These are phyloP conservation scores for Coemansia sp. DNA, from an alignment of 192 early-diverging fungal species.

Conservation along the genomic window DNA sequence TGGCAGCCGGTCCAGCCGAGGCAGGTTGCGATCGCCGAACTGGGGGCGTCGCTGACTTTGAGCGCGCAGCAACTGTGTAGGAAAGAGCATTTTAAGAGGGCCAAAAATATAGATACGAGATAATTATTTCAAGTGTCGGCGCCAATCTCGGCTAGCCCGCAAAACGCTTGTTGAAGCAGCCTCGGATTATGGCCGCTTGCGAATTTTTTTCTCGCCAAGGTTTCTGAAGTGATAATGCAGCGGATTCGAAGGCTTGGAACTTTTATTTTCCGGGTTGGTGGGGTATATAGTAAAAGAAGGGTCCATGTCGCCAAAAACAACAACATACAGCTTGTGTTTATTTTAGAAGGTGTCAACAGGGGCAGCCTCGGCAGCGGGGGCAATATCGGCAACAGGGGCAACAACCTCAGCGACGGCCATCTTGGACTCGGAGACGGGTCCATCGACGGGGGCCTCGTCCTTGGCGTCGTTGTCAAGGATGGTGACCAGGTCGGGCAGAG, in stretches of 20 bases:
- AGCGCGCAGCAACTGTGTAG: conserved; percentile 28
- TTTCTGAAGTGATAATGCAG: too few relatives aligned
- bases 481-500: conserved; percentile 93
- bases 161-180: conserved; percentile 2
- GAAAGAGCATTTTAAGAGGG: conserved; percentile 18
- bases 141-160: background rate
- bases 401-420: conserved; percentile 28
- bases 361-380: conserved; percentile 30
- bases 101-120: background rate
- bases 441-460: conserved; percentile 70
- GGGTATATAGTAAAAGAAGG: conserved; percentile 9
- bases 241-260: background rate
- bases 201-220: too few relatives aligned
- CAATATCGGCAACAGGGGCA: conserved; percentile 24
- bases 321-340: conserved; percentile 8
- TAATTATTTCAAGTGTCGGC: background rate
- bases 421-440: conserved; percentile 65
- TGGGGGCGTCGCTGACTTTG: conserved; percentile 8
- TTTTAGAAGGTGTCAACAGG: conserved; percentile 51
- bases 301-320: conserved; percentile 5
- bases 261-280: conserved; percentile 10
- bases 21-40: conserved; percentile 42
- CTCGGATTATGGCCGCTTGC: background rate
- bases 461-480: conserved; percentile 84
- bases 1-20: conserved; percentile 34